Evolutionary conservation across 768 basidiomycete species (phyloP).

Genomic region (Sarcodon aspratus): DNA sequence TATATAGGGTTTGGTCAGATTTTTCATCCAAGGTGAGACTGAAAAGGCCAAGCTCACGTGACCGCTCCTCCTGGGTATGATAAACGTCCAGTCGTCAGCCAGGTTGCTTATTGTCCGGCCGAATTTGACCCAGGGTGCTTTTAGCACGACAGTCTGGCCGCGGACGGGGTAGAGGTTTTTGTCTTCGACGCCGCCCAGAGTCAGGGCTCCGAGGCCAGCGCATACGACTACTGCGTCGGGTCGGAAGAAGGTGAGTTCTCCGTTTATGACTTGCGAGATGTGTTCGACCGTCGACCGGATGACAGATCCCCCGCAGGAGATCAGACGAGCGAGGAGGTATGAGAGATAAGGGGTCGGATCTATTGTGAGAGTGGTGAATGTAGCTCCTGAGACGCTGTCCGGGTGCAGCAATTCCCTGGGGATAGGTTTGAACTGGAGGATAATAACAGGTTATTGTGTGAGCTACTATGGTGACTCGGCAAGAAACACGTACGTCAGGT

Average conservation of each 20-base stretch:
- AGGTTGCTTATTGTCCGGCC: conserved; percentile 34
- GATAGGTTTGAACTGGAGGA: conserved; percentile 27
- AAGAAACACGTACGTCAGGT: conserved; percentile 18
- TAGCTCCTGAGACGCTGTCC: conserved; percentile 33
- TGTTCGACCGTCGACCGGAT: conserved; percentile 55
- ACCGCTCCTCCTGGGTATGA: conserved; percentile 52
- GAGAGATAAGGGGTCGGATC: conserved; percentile 52
- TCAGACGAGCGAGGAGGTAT: conserved; percentile 51
- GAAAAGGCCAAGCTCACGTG: conserved; percentile 22
- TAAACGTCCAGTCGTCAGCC: conserved; percentile 38
- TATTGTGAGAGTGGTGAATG: conserved; percentile 61
- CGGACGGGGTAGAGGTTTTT: conserved; percentile 33
- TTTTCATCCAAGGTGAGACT: neutral
- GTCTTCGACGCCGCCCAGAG: conserved; percentile 41
- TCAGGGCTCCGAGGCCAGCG: conserved; percentile 49
- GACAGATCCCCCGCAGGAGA: conserved; percentile 46
- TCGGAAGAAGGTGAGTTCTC: conserved; percentile 25
- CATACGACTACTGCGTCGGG: conserved; percentile 57
- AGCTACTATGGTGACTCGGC: neutral
- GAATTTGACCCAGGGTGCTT: conserved; percentile 40
- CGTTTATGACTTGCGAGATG: conserved; percentile 57
- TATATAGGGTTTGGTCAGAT: neutral
- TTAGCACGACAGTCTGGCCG: conserved; percentile 32
- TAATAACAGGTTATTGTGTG: neutral
- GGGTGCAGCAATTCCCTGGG: conserved; percentile 28